These are phyloP conservation scores for Hypseocharis bilobata DNA, from an alignment of 441 rosid genomes.

Conservation along the genomic window DNA sequence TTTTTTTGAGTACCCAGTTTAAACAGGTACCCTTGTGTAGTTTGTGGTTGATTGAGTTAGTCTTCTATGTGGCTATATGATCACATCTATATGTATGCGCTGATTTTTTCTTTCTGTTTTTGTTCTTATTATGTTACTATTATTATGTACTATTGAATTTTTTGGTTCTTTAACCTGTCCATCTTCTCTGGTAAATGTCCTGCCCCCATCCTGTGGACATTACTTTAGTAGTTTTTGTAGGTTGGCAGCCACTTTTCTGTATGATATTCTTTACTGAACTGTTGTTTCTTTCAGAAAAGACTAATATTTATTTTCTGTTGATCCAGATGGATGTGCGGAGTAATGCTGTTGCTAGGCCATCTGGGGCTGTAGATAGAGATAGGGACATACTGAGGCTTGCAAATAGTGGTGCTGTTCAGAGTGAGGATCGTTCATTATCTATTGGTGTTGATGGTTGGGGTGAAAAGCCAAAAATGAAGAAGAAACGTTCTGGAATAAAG, in stretches of 20 bases:
- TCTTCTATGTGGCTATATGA: not conserved
- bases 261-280: not conserved
- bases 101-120: not conserved
- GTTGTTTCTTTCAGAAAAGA: conserved; percentile 17
- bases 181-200: not conserved
- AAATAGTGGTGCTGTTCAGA: conserved; percentile 45
- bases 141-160: not conserved
- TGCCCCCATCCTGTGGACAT: not conserved
- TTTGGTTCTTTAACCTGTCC: not conserved
- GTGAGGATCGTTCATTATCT: conserved; percentile 65
- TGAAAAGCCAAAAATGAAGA: conserved; percentile 90
- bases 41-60: conserved; percentile 4
- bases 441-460: conserved; percentile 79
- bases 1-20: not conserved
- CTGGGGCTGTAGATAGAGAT: conserved; percentile 64
- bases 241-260: not conserved
- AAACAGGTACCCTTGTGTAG: not conserved
- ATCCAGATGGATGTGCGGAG: conserved; percentile 64
- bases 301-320: conserved; percentile 23
- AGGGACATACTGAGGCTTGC: conserved; percentile 57
- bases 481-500: conserved; percentile 88
- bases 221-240: not conserved
- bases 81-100: not conserved
- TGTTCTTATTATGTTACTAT: not conserved
- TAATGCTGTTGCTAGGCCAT: conserved; percentile 51